Conservation (phyloP, 768 basidiomycete genomes). For the Phaffia australis region DNA sequence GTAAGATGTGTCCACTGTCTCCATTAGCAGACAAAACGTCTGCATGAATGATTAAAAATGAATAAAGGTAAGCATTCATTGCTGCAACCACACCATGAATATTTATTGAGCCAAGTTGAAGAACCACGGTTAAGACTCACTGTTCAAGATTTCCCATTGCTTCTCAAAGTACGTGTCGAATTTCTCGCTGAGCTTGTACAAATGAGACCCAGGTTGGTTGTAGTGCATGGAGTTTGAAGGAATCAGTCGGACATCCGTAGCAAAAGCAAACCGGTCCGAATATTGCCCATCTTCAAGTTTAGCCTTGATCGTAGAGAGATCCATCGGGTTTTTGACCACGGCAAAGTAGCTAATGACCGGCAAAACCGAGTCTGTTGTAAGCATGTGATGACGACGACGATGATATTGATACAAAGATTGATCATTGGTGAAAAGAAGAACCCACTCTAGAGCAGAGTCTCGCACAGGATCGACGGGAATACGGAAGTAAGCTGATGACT, state of each 20-base stretch:
- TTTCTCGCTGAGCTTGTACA: constrained; percentile 61
- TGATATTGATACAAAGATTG: not conserved
- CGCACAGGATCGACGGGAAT: constrained; percentile 93
- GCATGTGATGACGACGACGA: constrained; percentile 11
- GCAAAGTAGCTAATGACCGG: constrained; percentile 62
- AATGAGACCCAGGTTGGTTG: constrained; percentile 60
- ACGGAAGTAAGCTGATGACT: constrained; percentile 61
- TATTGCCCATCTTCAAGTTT: constrained; percentile 82
- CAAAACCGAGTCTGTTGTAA: constrained; percentile 12
- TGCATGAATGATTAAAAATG: not conserved
- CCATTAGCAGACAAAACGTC: constrained; percentile 9
- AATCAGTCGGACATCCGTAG: constrained; percentile 78
- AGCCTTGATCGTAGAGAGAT: constrained; percentile 73
- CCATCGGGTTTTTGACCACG: constrained; percentile 86
- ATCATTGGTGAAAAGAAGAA: constrained; percentile 22
- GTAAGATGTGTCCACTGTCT: constrained; percentile 15
- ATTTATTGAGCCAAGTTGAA: constrained; percentile 11
- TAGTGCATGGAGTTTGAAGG: constrained; percentile 75
- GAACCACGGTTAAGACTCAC: constrained; percentile 46
- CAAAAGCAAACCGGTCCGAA: constrained; percentile 69
- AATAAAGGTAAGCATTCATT: no score
- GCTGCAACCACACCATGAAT: not conserved
- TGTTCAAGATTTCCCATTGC: constrained; percentile 76
- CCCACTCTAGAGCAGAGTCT: constrained; percentile 77
- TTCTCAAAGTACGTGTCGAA: constrained; percentile 77